These are phyloP conservation scores for Magnolia sinica DNA, from an alignment of 164 flowering plant genomes.

Conservation along the genomic window DNA sequence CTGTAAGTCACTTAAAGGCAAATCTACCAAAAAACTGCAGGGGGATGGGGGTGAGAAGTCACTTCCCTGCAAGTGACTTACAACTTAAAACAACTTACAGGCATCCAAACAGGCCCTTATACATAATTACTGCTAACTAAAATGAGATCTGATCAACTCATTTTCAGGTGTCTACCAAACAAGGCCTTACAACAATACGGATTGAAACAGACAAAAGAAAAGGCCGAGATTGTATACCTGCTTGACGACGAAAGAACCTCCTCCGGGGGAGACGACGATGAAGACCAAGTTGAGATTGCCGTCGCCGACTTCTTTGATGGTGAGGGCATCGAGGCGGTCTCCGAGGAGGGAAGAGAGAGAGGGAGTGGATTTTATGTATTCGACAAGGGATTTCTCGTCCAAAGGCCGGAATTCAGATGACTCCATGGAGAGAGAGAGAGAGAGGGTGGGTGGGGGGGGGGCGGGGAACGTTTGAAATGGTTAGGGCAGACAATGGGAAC, in stretches of 20 bases:
- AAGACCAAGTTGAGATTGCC: constrained; percentile 76
- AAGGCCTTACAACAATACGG: background rate
- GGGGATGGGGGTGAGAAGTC: too few relatives aligned
- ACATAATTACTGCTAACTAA: background rate
- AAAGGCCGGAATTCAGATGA: constrained; percentile 54
- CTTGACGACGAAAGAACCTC: constrained; percentile 56
- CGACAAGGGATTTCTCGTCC: constrained; percentile 62
- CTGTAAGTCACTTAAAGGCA: too few relatives aligned
- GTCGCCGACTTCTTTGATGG: constrained; percentile 88
- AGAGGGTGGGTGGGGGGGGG: background rate
- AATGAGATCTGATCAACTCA: too few relatives aligned
- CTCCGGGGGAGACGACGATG: constrained; percentile 36
- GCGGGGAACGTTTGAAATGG: background rate
- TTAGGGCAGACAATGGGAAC: too few relatives aligned
- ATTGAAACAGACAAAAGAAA: background rate
- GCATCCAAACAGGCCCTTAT: background rate
- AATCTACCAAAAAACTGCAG: too few relatives aligned
- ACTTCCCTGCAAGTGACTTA: too few relatives aligned
- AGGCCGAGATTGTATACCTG: constrained; percentile 32
- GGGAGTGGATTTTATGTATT: constrained; percentile 72
- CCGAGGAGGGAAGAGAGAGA: constrained; percentile 56
- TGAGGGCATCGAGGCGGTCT: constrained; percentile 38
- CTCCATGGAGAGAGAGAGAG: constrained; percentile 27
- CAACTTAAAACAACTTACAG: too few relatives aligned
- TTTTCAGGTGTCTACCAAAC: background rate